These are phyloP conservation scores for Croton setiger DNA, from an alignment of 441 rosid genomes.

Conservation along the genomic window DNA sequence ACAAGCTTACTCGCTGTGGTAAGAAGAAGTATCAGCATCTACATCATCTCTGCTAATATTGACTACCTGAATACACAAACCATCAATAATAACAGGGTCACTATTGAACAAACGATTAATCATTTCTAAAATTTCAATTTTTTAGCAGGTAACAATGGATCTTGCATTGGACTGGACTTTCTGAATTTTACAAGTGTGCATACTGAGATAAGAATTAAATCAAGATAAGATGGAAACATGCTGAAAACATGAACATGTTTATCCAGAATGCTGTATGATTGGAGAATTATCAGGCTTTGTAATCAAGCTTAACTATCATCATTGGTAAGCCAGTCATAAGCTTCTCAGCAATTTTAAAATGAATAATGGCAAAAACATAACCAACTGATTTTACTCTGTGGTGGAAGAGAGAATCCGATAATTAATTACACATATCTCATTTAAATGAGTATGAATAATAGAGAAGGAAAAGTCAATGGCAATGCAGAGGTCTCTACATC, in stretches of 20 bases:
- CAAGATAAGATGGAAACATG: neutral
- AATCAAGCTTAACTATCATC: neutral
- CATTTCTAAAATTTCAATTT: neutral
- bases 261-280: neutral
- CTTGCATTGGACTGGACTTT: neutral
- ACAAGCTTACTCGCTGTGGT: constrained; percentile 75
- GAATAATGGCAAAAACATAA: neutral
- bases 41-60: constrained; percentile 42
- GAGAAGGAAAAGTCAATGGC: neutral
- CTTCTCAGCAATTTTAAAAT: neutral
- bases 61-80: constrained; percentile 49
- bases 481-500: too few species aligned
- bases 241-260: neutral
- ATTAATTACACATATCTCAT: neutral
- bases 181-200: neutral
- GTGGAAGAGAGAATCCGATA: neutral
- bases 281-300: neutral
- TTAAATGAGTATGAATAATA: too few species aligned
- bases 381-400: neutral
- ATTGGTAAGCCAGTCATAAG: neutral
- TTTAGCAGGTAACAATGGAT: neutral
- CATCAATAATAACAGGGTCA: constrained; percentile 11
- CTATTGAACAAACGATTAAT: neutral
- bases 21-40: constrained; percentile 75
- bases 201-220: neutral